These are phyloP conservation scores for Solidago caesia DNA, from an alignment of 129 eudicot genomes.

Conservation along the genomic window DNA sequence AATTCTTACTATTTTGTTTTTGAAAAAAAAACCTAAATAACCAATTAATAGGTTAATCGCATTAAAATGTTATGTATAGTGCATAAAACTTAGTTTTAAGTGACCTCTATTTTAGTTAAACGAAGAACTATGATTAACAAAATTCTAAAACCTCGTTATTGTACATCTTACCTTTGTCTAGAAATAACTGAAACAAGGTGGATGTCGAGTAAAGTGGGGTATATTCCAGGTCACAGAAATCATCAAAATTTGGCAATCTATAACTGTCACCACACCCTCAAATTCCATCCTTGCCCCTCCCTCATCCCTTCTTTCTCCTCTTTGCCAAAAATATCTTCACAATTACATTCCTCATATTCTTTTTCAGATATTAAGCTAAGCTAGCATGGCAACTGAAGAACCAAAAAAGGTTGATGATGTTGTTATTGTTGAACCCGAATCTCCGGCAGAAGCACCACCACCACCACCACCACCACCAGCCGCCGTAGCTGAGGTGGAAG, in stretches of 20 bases:
- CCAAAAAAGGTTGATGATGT: slow-evolving; percentile 46
- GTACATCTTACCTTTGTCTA: too few species aligned
- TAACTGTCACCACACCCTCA: slow-evolving; percentile 24
- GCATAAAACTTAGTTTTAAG: too few species aligned
- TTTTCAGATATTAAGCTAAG: slow-evolving; percentile 36
- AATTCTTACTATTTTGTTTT: too few species aligned
- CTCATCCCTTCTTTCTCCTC: neutral
- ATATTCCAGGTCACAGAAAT: neutral
- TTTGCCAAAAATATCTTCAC: neutral
- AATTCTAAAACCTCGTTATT: too few species aligned
- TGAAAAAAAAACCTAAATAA: too few species aligned
- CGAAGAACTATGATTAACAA: too few species aligned
- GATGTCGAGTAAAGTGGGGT: neutral
- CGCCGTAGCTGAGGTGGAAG: slow-evolving; percentile 44
- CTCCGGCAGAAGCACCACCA: slow-evolving; percentile 34
- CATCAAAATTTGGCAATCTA: slow-evolving; percentile 25
- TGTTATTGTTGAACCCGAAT: slow-evolving; percentile 36
- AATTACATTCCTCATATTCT: slow-evolving; percentile 36
- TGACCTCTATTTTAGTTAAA: too few species aligned
- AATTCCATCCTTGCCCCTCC: slow-evolving; percentile 9
- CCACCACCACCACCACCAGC: slow-evolving; percentile 5
- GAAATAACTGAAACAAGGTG: neutral
- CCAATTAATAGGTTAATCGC: too few species aligned
- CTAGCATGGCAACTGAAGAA: slow-evolving; percentile 59
- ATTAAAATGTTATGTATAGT: too few species aligned